Conservation (phyloP, 371 early-diverging fungal genomes). For the Mortierella sp. region DNA sequence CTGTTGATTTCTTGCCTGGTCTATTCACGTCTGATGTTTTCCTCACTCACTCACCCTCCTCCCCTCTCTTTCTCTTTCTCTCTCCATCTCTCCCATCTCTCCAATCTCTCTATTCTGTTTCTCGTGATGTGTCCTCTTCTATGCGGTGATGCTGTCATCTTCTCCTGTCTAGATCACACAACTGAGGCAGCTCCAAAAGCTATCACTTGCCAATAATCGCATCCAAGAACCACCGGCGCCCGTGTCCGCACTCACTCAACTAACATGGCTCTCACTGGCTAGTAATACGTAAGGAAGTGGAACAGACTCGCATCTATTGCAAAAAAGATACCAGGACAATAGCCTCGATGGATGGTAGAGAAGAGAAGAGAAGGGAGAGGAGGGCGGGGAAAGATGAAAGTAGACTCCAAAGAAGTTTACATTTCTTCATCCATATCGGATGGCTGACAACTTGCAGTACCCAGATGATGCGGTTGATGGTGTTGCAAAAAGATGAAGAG, state of each 20-base stretch:
- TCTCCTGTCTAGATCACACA: constrained; percentile 22
- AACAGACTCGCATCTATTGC: no score
- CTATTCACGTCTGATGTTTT: neutral
- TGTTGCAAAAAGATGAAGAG: constrained; percentile 5
- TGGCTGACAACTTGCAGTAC: constrained; percentile 40
- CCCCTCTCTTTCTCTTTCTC: neutral
- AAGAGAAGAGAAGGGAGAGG: neutral
- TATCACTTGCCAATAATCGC: constrained; percentile 61
- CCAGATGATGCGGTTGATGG: constrained; percentile 48
- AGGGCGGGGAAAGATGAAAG: neutral
- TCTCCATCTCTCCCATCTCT: no score
- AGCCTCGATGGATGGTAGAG: neutral
- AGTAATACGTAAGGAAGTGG: constrained; percentile 60
- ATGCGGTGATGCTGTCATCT: neutral
- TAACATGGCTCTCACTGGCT: constrained; percentile 73
- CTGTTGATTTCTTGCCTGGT: no score
- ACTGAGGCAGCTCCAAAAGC: constrained; percentile 41
- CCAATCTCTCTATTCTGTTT: neutral
- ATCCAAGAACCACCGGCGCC: constrained; percentile 64
- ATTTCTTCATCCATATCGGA: constrained; percentile 23
- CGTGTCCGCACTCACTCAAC: constrained; percentile 61
- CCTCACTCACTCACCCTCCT: neutral
- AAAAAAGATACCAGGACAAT: constrained; percentile 27
- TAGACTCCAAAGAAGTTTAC: neutral
- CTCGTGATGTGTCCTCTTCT: no score